Evolutionary conservation across 176 grass and related monocot species (phyloP).

Genomic region (Aegilops longissima): DNA sequence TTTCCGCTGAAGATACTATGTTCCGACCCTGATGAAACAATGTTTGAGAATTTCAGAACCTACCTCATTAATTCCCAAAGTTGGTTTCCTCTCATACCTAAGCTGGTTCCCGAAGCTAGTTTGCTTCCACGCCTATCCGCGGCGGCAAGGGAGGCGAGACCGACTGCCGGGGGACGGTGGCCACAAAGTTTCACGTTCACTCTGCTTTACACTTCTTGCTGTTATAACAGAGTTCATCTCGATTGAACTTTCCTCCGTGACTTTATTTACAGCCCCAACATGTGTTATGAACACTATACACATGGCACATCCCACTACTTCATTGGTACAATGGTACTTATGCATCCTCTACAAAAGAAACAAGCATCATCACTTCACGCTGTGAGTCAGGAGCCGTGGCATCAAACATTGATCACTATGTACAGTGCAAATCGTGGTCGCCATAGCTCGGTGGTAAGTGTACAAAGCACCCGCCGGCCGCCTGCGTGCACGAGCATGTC

Average conservation of each 20-base stretch:
- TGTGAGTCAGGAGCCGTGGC: background rate
- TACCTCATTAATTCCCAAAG: too few species aligned
- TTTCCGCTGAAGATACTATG: too few species aligned
- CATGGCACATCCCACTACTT: background rate
- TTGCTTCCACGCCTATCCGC: too few species aligned
- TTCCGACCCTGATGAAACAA: accelerated
- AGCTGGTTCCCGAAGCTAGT: too few species aligned
- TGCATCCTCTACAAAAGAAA: background rate
- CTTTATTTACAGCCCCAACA: background rate
- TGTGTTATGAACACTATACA: background rate
- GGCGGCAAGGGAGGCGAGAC: too few species aligned
- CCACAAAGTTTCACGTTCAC: too few species aligned
- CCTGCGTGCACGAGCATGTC: background rate
- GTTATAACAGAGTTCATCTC: background rate
- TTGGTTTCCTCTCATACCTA: too few species aligned
- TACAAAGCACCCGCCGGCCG: background rate
- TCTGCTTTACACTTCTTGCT: background rate
- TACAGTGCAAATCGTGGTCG: background rate
- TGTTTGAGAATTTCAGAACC: too few species aligned
- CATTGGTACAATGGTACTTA: background rate
- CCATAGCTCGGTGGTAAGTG: background rate
- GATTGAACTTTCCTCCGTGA: background rate
- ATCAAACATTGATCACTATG: constrained; percentile 29
- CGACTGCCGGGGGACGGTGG: too few species aligned
- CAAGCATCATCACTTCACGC: background rate